Evolutionary conservation across 139 green algal genomes (phyloP).

Genomic region (Picochlorum sp.): DNA sequence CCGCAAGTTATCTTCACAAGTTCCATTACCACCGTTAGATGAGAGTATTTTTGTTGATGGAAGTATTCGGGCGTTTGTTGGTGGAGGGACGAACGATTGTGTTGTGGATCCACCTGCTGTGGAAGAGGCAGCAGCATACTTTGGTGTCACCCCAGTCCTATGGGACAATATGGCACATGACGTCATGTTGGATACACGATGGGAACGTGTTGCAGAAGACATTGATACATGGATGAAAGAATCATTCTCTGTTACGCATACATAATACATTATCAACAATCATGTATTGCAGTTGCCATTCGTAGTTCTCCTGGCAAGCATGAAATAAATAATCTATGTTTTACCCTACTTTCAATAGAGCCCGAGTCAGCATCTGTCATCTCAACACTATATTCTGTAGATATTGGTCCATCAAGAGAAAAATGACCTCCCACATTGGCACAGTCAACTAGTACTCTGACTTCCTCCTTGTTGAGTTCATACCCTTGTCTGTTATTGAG

Average conservation of each 20-base stretch:
- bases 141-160: slow-evolving; percentile 35
- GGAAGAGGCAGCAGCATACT: slow-evolving; percentile 41
- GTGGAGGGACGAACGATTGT: slow-evolving; percentile 46
- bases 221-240: slow-evolving; percentile 39
- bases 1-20: slow-evolving; percentile 34
- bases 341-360: too few relatives aligned
- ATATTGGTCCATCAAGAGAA: neutral
- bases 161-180: slow-evolving; percentile 66
- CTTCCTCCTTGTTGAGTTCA: neutral
- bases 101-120: slow-evolving; percentile 50
- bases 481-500: too few relatives aligned
- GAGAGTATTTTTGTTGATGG: slow-evolving; percentile 18
- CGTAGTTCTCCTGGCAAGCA: neutral
- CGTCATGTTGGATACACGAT: slow-evolving; percentile 75
- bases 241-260: neutral
- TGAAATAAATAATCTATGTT: slow-evolving; percentile 2
- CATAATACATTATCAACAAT: neutral
- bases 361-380: neutral
- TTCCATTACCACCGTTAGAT: slow-evolving; percentile 34
- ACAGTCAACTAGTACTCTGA: neutral
- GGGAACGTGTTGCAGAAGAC: slow-evolving; percentile 40
- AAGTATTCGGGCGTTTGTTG: slow-evolving; percentile 42
- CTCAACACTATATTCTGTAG: neutral
- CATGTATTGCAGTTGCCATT: neutral
- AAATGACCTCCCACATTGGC: neutral